Percentiles rank a stretch among this genome's conserved stretches.
Conservation (phyloP, 805 yeast species). For the Alloascoidea africana region DNA sequence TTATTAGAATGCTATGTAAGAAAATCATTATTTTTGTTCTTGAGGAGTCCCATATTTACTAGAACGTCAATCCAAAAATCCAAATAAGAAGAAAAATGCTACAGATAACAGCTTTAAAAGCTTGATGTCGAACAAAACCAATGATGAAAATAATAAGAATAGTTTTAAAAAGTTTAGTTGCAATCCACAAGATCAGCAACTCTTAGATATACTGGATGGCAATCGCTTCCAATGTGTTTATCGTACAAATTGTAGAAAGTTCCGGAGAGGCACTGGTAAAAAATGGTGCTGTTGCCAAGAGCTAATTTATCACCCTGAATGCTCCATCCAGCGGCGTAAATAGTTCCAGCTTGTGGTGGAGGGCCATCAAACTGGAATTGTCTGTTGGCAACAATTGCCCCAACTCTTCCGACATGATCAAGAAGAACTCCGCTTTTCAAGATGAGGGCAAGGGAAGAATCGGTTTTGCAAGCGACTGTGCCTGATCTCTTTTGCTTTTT, state of each 20-base stretch:
- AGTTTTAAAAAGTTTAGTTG: too few relatives aligned
- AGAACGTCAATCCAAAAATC: too few relatives aligned
- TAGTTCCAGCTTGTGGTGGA: conserved; percentile 69
- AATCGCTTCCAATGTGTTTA: conserved; percentile 42
- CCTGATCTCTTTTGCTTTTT: conserved; percentile 12
- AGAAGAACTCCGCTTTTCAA: conserved; percentile 33
- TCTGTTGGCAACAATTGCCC: conserved; percentile 67
- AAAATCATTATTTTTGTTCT: too few relatives aligned
- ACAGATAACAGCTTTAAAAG: too few relatives aligned
- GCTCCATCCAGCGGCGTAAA: conserved; percentile 46
- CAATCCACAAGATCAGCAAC: conserved; percentile 45
- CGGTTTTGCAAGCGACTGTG: conserved; percentile 26
- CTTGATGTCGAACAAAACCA: too few relatives aligned
- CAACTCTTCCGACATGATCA: conserved; percentile 51
- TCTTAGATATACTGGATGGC: conserved; percentile 45
- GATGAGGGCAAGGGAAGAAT: conserved; percentile 36
- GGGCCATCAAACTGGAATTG: conserved; percentile 75
- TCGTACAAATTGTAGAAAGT: conserved; percentile 69
- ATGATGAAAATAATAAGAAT: too few relatives aligned
- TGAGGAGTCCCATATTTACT: too few relatives aligned
- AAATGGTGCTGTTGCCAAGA: conserved; percentile 41
- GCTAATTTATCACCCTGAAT: conserved; percentile 39
- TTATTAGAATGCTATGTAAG: too few relatives aligned
- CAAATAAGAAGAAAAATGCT: too few relatives aligned
- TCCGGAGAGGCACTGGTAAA: conserved; percentile 68